Base-by-base conservation (phyloP, 164 flowering plant species). In the Magnolia changhungtana region DNA sequence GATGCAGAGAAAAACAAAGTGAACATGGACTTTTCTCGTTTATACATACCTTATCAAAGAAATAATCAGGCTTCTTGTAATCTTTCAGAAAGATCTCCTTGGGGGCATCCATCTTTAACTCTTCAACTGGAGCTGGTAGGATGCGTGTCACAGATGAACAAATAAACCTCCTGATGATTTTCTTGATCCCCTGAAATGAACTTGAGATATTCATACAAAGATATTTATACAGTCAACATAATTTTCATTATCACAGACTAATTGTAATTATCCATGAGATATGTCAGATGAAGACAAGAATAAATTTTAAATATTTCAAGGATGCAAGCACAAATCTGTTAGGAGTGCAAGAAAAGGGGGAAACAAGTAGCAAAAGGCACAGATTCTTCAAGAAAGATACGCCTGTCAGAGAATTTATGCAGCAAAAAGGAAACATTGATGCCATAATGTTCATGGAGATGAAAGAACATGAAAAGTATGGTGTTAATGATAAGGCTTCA, bases 61-160 rank as follows among this genome's bases (percentile, higher is more conserved):
- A 96, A 86, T 94, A 96, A 77, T 92, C 92, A 45, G 98, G 98
- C 85, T 74, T 78, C 86, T 90, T 90, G 86, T 94, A 94, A 72
- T 96, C 97, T 84, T 90, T 92, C 81, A 96, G 74, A 77, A 94
- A 94, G 58, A 94, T 91, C 80, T 94, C 99, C 81, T 92, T 94
- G 11, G 92, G 99, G 50, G 86, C 76, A 55, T 86, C 98, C 99
- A 96, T 96, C 63, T 85, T 85, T 64, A 85, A 68, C 72, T 91
- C 92, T 83, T 92, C 91, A 23, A 76, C 80, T 82, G 83, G 80
- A 81, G 83, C 75, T 68, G 87, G 84, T 66, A 73, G 67, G 24
- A 87, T 23, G 78, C 90, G 91, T 37, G 45, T 37, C 45, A 37
- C 45, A 37, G 6, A 5, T 37, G 45, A 37, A 6, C 45, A 37